A percentile compares a stretch with the other conserved stretches of the same genome.
Conservation (phyloP, 441 rosid species). For the Jatropha podagrica region DNA sequence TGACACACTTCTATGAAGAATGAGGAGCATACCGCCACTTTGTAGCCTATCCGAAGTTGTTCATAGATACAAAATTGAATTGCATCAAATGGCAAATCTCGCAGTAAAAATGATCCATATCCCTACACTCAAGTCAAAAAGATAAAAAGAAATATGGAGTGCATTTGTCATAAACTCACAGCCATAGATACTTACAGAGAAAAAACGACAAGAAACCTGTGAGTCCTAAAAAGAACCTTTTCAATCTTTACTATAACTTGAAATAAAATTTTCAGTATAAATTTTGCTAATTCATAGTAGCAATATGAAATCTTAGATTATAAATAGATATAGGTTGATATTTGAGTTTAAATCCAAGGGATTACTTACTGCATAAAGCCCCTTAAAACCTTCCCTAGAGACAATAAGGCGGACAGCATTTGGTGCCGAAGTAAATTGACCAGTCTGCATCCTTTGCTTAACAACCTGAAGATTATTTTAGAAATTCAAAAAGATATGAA, state of each 20-base stretch:
- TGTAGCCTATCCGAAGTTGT: constrained; percentile 90
- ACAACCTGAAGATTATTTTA: constrained; percentile 62
- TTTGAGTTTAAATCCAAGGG: constrained; percentile 5
- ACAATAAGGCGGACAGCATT: constrained; percentile 45
- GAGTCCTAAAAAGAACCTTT: constrained; percentile 7
- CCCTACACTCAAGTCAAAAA: constrained; percentile 50
- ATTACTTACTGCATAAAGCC: constrained; percentile 62
- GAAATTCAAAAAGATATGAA: not conserved
- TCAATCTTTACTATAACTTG: not conserved
- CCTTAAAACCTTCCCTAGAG: constrained; percentile 46
- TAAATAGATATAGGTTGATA: not conserved
- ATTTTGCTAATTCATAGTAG: constrained; percentile 8
- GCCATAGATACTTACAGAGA: not conserved
- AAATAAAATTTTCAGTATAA: constrained; percentile 8
- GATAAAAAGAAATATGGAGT: constrained; percentile 6
- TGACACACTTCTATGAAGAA: not conserved
- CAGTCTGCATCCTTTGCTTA: constrained; percentile 53
- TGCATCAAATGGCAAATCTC: constrained; percentile 98
- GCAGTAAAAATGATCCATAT: constrained; percentile 77
- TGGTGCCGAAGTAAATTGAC: constrained; percentile 52
- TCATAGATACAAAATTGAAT: constrained; percentile 95
- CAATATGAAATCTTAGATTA: not conserved
- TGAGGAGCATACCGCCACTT: constrained; percentile 60
- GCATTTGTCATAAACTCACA: not conserved
- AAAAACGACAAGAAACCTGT: not conserved